These are phyloP conservation scores for Suillus cothurnatus DNA, from an alignment of 768 basidiomycete species.

Conservation along the genomic window DNA sequence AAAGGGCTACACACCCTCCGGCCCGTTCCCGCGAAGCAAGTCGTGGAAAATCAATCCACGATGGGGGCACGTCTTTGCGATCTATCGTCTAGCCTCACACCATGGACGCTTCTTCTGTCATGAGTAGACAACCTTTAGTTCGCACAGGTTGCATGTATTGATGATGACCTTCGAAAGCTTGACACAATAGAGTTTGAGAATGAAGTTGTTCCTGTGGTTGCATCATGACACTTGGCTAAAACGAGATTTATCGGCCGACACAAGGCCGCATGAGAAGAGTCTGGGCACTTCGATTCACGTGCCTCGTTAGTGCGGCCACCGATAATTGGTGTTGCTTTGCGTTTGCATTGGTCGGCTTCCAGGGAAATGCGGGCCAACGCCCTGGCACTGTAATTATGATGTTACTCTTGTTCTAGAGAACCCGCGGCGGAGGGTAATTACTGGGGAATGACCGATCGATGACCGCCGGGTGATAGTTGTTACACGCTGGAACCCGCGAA, in stretches of 20 bases:
- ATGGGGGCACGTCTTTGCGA: neutral
- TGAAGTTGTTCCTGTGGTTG: conserved; percentile 1
- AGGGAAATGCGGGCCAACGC: neutral
- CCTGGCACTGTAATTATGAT: too few species aligned
- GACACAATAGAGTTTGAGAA: conserved; percentile 5
- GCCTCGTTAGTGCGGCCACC: neutral
- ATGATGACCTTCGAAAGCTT: conserved; percentile 2
- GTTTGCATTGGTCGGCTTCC: neutral
- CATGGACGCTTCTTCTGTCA: neutral
- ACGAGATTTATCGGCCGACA: neutral
- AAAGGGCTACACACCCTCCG: neutral
- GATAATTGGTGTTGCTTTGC: neutral
- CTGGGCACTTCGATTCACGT: neutral
- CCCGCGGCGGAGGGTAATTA: neutral
- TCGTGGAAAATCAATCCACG: conserved; percentile 1
- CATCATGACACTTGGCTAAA: neutral
- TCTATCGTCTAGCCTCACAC: neutral
- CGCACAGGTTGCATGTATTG: neutral
- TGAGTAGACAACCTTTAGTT: neutral
- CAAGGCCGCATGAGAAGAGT: conserved; percentile 4
- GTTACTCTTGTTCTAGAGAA: neutral
- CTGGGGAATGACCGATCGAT: neutral
- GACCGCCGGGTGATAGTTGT: neutral
- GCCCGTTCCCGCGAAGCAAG: neutral
- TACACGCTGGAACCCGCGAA: neutral